Percentiles rank a stretch among this genome's conserved stretches.
Conservation (phyloP, 2,329 filamentous ascomycete genomes). For the Eutypella sp. region DNA sequence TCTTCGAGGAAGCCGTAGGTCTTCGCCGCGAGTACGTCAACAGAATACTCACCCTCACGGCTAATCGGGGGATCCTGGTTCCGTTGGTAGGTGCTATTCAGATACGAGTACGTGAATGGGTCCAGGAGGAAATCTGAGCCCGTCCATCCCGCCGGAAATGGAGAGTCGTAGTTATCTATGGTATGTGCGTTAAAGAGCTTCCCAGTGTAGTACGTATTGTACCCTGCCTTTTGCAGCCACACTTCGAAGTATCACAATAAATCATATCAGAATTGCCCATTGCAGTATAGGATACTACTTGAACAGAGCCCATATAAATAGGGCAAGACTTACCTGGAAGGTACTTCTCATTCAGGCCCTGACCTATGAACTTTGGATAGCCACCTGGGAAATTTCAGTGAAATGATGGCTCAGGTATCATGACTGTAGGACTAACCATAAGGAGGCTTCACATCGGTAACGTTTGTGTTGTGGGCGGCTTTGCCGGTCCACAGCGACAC, state of each 20-base stretch:
- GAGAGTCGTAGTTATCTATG: conserved; percentile 52
- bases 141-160: conserved; percentile 53
- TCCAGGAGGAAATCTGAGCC: conserved; percentile 50
- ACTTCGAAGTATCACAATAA: no score
- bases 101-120: conserved; percentile 56
- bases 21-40: conserved; percentile 45
- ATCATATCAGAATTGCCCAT: neutral
- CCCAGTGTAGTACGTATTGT: conserved; percentile 51
- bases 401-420: conserved; percentile 15
- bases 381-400: conserved; percentile 29
- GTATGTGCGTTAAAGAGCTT: conserved; percentile 55
- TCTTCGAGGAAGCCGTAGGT: conserved; percentile 47
- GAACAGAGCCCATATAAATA: neutral
- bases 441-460: conserved; percentile 46
- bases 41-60: conserved; percentile 46
- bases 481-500: conserved; percentile 55
- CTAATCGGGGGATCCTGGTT: conserved; percentile 47
- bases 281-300: neutral
- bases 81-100: conserved; percentile 50
- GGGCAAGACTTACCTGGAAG: conserved; percentile 31
- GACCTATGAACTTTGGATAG: conserved; percentile 48
- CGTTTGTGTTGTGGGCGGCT: conserved; percentile 59
- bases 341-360: conserved; percentile 51
- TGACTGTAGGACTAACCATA: conserved; percentile 43
- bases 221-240: conserved; percentile 50